Evolutionary conservation across 805 yeast species (phyloP), one percentile per base, ranked within the genome.

Genomic region (Pichia sporocuriosa): DNA sequence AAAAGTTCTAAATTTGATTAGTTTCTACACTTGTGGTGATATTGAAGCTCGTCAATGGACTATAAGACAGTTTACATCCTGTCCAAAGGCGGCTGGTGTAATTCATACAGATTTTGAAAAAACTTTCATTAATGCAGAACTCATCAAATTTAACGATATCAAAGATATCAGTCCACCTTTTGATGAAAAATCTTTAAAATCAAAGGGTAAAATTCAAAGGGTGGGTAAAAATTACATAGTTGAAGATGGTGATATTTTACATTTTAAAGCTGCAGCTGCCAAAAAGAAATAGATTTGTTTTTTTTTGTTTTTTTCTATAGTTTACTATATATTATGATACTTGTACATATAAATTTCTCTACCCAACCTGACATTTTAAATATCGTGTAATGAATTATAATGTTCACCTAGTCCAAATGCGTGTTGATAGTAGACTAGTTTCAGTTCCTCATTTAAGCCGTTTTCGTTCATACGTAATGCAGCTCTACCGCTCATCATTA

Each of bases 11-110:
- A 83, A 84, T 52, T 79, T 93, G 63, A 88, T 89, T 52, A 87
- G 96, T 40, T 93, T 82, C 73, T 93, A 87, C 76, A 93, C 98
- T 27, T 82, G 93, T 61, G 98, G 98, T 54, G 84, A 95, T 32
- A 86, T 85, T 48, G 98, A 93, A 69, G 95, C 89, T 38, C 83
- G 97, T 65, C 97, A 94, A 67, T 93, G 98, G 98, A 93, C 98
- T 27, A 79, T 93, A 49, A 79, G 97, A 67, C 70, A 73, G 53
- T 94, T 94, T 54, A 84, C 90, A 35, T 81, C 85, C 55, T 97
- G 97, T 40, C 98, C 98, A n/a, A 88, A 84, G 59, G 97, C 98
- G 34, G 98, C 98, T 19, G 97, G 97, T 62, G 95, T 93, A 34
- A 90, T 90, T 56, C 98, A 93, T 66, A 84, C 89, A 30, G 98